These are phyloP conservation scores for Chaetomium sp. DNA, from an alignment of 2,329 filamentous ascomycete genomes.

Conservation along the genomic window DNA sequence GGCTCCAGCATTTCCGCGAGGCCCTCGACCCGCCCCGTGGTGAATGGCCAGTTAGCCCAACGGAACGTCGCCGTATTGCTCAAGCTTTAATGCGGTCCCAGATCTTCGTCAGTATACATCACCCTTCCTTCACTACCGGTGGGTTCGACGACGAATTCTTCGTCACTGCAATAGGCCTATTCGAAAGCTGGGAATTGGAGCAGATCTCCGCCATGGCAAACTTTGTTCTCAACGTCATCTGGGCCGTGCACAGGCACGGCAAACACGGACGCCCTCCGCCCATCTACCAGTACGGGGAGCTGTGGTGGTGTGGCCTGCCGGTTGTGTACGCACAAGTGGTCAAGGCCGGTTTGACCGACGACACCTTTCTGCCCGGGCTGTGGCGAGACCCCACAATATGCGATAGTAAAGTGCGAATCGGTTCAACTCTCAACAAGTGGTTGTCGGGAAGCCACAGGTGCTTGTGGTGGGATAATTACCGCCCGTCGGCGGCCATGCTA, in stretches of 20 bases:
- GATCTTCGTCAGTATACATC: neutral
- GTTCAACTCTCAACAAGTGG: neutral
- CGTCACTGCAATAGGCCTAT: neutral
- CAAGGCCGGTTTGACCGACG: neutral
- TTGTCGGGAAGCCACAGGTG: neutral
- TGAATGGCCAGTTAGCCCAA: neutral
- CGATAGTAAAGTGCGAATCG: too few relatives aligned
- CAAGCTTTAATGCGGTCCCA: neutral
- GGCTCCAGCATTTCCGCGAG: neutral
- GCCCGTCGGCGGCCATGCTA: neutral
- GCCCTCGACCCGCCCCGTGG: neutral
- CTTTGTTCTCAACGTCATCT: neutral
- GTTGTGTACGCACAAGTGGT: neutral
- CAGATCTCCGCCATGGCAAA: neutral
- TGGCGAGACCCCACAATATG: neutral
- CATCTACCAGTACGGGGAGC: neutral
- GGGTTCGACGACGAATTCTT: neutral
- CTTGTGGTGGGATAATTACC: neutral
- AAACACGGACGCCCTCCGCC: neutral
- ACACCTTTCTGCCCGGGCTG: neutral
- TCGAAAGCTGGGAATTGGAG: slow-evolving; percentile 2
- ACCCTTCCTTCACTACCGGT: neutral
- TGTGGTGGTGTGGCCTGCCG: neutral
- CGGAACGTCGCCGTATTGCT: slow-evolving; percentile 5
- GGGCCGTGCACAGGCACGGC: neutral